Conservation (phyloP, 2,329 filamentous ascomycete species). For the Pseudonectria buxi region DNA sequence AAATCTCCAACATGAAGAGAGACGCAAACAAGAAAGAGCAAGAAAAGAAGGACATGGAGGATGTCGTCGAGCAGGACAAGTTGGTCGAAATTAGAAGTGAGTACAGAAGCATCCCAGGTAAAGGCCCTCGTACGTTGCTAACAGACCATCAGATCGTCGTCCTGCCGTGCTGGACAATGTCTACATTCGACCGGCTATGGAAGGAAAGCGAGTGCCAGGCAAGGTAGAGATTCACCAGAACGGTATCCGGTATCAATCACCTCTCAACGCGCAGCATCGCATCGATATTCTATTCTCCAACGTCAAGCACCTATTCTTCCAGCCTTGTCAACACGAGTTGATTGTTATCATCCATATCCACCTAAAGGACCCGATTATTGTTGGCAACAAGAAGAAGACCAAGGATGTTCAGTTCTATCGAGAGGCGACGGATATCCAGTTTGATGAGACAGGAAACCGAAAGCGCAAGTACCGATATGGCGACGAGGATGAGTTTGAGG, state of each 20-base stretch:
- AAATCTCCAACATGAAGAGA: conserved; percentile 95
- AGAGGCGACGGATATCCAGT: conserved; percentile 96
- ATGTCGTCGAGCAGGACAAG: conserved; percentile 98
- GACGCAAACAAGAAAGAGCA: conserved; percentile 87
- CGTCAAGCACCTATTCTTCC: conserved; percentile 97
- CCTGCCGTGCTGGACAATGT: conserved; percentile 88
- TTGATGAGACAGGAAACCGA: conserved; percentile 96
- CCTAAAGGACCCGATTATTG: conserved; percentile 94
- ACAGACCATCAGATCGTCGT: conserved; percentile 64
- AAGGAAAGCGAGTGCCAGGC: conserved; percentile 93
- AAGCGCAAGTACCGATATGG: conserved; percentile 97
- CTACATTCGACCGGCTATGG: conserved; percentile 89
- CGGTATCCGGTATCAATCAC: conserved; percentile 89
- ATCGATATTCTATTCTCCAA: conserved; percentile 97
- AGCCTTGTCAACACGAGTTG: conserved; percentile 90
- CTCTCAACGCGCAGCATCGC: conserved; percentile 69
- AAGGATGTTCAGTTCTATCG: conserved; percentile 98
- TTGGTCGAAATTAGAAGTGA: conserved; percentile 86
- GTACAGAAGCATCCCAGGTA: conserved; percentile 24
- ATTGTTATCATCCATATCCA: conserved; percentile 98
- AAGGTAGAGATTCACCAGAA: conserved; percentile 98
- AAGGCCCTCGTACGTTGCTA: conserved; percentile 24
- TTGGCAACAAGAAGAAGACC: conserved; percentile 96
- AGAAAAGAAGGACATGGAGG: conserved; percentile 99
- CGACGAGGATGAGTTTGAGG: conserved; percentile 97